Conservation (phyloP, 495 filamentous ascomycete species). For the Lepidopterella palustris region DNA sequence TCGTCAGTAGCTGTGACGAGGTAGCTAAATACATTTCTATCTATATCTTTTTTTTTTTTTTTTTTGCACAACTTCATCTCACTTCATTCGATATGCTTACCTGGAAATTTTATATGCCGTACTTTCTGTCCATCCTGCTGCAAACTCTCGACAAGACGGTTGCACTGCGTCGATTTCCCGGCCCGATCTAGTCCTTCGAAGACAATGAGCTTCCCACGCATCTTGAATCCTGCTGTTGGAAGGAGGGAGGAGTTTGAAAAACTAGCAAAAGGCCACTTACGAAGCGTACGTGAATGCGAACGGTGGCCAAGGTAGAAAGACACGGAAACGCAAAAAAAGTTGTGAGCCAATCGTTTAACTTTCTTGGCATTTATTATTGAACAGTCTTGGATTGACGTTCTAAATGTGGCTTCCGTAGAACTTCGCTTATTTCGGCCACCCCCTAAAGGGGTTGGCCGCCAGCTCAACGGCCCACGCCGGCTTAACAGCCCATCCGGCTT, state of each 20-base stretch:
- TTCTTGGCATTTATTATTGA: too few relatives aligned
- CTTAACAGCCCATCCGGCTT: too few relatives aligned
- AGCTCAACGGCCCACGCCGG: too few relatives aligned
- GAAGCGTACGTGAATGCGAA: too few relatives aligned
- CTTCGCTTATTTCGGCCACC: too few relatives aligned
- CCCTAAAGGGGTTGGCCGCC: too few relatives aligned
- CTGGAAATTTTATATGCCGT: slow-evolving; percentile 78
- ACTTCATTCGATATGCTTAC: slow-evolving; percentile 43
- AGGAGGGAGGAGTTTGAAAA: neutral
- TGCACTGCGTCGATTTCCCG: slow-evolving; percentile 92
- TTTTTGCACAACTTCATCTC: neutral
- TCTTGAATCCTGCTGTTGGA: neutral
- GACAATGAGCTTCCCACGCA: slow-evolving; percentile 57
- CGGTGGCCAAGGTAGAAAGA: too few relatives aligned
- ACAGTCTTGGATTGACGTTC: too few relatives aligned
- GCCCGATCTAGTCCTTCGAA: slow-evolving; percentile 92
- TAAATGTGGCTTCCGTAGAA: too few relatives aligned
- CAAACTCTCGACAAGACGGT: slow-evolving; percentile 59
- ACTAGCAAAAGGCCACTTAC: too few relatives aligned
- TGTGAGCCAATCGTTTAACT: too few relatives aligned
- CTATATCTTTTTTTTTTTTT: neutral
- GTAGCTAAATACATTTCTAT: neutral
- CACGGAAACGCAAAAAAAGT: too few relatives aligned
- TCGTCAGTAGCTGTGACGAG: slow-evolving; percentile 1
- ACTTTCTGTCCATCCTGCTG: slow-evolving; percentile 56